Evolutionary conservation across 2,329 filamentous ascomycete genomes (phyloP), one percentile per base, ranked within the genome.

Genomic region (Fusarium verticillioides): DNA sequence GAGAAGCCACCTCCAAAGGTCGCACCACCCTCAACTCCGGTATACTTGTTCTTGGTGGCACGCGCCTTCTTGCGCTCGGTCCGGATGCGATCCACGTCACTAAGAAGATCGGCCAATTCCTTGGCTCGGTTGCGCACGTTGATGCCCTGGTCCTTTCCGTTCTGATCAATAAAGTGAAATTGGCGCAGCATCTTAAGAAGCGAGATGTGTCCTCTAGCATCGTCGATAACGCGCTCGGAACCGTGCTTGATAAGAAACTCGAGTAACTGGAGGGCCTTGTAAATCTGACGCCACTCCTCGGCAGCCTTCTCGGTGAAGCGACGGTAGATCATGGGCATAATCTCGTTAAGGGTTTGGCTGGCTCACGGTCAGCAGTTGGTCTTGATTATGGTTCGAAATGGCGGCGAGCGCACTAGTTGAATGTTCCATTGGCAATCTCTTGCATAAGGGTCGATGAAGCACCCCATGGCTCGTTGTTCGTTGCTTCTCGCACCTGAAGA

Each of bases 251-350:
- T 93, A 37, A 99, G 89, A 80, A 97, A 97, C 82, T 99, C 96
- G 81, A 99, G 92, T 63, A 99, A 88, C 87, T 98, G 96, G 30
- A 99, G 91, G 15, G 94, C 93, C 87, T 99, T 99, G 89, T 99
- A 99, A 80, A 99, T 99, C 83, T 99, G 96, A 76, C 96, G 91
- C 96, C 96, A 99, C 85, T 99, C 96, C 82, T 99, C 96, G 63
- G 96, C 96, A 12, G 95, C 89, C 87, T 99, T 99, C 82, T 99
- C 96, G 69, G 96, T 99, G 83, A 99, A 99, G 74, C 96, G 94
- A 80, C 97, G 96, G 87, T 99, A 99, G 81, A 99, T 97, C 94
- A 99, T 96, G 75, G 96, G 96, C 96, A 99, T 99, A 81, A 99
- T 98, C 84, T 99, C 96, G 83, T 98, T 98, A 64, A 99, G 91